Conservation (phyloP, 1,284 basidiomycete genomes). For the Naganishia liquefaciens region DNA sequence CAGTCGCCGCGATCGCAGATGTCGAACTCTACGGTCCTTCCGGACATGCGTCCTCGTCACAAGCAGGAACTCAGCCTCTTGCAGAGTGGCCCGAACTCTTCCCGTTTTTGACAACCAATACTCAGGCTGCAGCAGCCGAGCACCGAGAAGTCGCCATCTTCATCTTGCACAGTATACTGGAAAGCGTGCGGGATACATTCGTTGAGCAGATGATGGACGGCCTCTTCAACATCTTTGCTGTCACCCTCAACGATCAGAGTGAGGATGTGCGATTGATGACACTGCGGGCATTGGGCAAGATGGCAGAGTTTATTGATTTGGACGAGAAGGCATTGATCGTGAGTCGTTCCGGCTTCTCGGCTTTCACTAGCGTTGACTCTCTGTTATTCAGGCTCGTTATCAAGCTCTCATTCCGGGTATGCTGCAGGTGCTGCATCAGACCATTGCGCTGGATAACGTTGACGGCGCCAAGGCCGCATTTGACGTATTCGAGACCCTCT, state of each 20-base stretch:
- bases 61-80: constrained; percentile 58
- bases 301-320: constrained; percentile 88
- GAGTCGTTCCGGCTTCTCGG: constrained; percentile 42
- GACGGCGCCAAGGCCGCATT: constrained; percentile 83
- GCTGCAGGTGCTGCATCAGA: constrained; percentile 85
- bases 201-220: constrained; percentile 43
- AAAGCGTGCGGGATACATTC: constrained; percentile 86
- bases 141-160: constrained; percentile 91
- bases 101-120: constrained; percentile 81
- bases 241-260: constrained; percentile 81
- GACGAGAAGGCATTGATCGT: constrained; percentile 88
- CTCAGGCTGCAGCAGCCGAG: constrained; percentile 65
- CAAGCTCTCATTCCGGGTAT: constrained; percentile 86
- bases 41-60: constrained; percentile 25
- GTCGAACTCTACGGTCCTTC: constrained; percentile 65
- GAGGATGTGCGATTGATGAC: constrained; percentile 90
- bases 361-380: background rate
- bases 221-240: constrained; percentile 80
- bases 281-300: constrained; percentile 81
- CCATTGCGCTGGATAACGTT: constrained; percentile 79
- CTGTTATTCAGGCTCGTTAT: constrained; percentile 68
- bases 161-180: constrained; percentile 88
- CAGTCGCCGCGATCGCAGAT: constrained; percentile 88
- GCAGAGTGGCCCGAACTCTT: constrained; percentile 79
- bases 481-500: constrained; percentile 92